Base-by-base conservation (phyloP, 1,139 yeast genomes). In the Yamadazyma aaseri region DNA sequence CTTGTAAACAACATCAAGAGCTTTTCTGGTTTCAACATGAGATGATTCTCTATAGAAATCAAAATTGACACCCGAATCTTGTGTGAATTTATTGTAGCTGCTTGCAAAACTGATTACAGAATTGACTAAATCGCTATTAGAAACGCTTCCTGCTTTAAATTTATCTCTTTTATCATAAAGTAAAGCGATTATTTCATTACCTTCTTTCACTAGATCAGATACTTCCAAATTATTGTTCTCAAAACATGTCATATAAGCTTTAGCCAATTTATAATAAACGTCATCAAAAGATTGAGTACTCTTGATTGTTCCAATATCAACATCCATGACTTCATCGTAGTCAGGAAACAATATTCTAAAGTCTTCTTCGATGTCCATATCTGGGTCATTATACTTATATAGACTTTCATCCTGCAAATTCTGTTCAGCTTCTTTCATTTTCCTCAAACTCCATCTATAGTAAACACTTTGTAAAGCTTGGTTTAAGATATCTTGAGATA, bases 271-370 rank as follows among this genome's bases (percentile, higher is more conserved):
- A 32, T 50, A 50, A 40, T 68, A 66, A 17, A 58, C 40, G 1
- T 53, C 54, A 32, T 63, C 66, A 39, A 59, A 60, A 1, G 51
- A 48, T 17, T 50, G 53, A 26, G 46, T 49, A 21, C 40, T 51
- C 14, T 52, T 42, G 3, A 47, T 47, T 2, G 53, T 41, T 1
- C 42, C 44, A 12, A 41, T 35, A 8, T 59, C 63, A 8, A 60
- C 49, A 20, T 71, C 76, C 35, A 78, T 50, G 3, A 76, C 64
- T 4, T 83, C 86, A 31, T 87, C 96, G 48, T 77, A 87, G 51
- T 87, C 96, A 0, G 97, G 97, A 71, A 92, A 92, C 60, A 90
- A 58, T 17, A 57, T 55, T 50, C 65, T 74, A 59, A 90, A 86
- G 36, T 89, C 97, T 17, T 72, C 79, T 42, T 84, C 94, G 8